Base-by-base conservation (phyloP, 2,329 filamentous ascomycete species). In the Penicillium griseofulvum region DNA sequence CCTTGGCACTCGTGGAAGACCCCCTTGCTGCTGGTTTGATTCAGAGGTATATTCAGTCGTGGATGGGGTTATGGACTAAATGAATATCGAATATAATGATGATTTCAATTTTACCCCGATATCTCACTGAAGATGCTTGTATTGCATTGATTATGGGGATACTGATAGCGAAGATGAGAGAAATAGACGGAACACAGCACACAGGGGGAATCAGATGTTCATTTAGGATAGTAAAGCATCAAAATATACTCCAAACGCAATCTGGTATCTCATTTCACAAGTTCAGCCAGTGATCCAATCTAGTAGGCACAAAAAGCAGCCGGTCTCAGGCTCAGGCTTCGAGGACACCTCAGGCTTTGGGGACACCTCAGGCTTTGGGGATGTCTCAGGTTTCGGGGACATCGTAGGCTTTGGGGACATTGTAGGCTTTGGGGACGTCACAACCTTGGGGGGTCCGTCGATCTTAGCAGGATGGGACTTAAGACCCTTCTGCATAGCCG, bases 401-500 rank as follows among this genome's bases (percentile, higher is more conserved):
- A n/a, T n/a, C n/a, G n/a, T n/a, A n/a, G n/a, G n/a, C 22, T 22
- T 22, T 22, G 22, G 22, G 22, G 22, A 22, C 22, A 22, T 22
- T 4, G 2, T 22, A 22, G 22, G 22, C 22, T 22, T 22, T 22
- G 22, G 22, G 22, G 22, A 22, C 4, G n/a, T 43, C 17, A 16
- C 12, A 4, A 17, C 1, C 19, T 4, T 14, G 6, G 19, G 37
- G 17, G 17, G 3, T 11, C 10, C 16, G 26, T 36, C 12, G 3
- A 6, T 10, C 36, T 52, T 24, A 2, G 33, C 34, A 14, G 46
- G 16, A 7, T 50, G n/a, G 34, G 50, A 53, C 34, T 57, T 24
- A 8, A 71, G 56, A 39, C 72, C 71, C 42, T 68, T 46, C 60
- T 69, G 71, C 67, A 81, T 76, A 4, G 74, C 73, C 55, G 70